These are phyloP conservation scores for Collybia sp. DNA, from an alignment of 768 basidiomycete genomes.

Conservation along the genomic window DNA sequence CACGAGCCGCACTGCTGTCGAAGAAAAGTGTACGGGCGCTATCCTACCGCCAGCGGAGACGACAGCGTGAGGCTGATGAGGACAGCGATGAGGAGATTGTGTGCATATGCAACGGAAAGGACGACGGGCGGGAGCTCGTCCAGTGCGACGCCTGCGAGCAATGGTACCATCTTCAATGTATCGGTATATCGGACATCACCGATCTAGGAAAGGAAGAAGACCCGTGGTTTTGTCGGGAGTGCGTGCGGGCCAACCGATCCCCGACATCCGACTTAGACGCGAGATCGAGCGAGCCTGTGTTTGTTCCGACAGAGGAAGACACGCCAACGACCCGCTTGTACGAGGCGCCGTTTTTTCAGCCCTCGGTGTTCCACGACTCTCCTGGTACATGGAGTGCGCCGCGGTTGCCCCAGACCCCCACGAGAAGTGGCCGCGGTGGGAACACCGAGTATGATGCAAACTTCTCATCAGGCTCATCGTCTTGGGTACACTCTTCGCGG, in stretches of 20 bases:
- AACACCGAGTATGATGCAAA: conserved; percentile 17
- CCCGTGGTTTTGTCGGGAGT: conserved; percentile 69
- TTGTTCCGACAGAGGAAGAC: conserved; percentile 61
- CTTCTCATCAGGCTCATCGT: conserved; percentile 25
- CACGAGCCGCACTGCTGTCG: conserved; percentile 65
- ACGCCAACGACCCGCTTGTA: conserved; percentile 33
- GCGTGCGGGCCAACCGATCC: conserved; percentile 40
- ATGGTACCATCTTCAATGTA: conserved; percentile 82
- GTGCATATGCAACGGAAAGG: conserved; percentile 63
- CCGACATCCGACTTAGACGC: conserved; percentile 18
- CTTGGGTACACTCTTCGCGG: conserved; percentile 48
- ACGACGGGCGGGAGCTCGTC: conserved; percentile 73
- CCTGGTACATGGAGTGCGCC: conserved; percentile 47
- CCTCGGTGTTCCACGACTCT: conserved; percentile 46
- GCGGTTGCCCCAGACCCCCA: conserved; percentile 45
- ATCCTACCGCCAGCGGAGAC: conserved; percentile 45
- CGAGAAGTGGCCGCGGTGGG: conserved; percentile 20
- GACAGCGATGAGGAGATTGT: conserved; percentile 46
- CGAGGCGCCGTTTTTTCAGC: conserved; percentile 59
- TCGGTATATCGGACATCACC: conserved; percentile 59
- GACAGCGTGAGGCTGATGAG: conserved; percentile 29
- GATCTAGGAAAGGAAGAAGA: conserved; percentile 76
- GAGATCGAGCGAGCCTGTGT: conserved; percentile 55
- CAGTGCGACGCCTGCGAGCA: conserved; percentile 78
- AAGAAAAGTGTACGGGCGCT: conserved; percentile 65